These are phyloP conservation scores for grape (Vitis vinifera) DNA, from an alignment of 164 flowering plant genomes.

Conservation along the genomic window ASM3070453v1 NC_081815.1:3042501-3043000, in stretches of 20 bases:
- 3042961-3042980: constrained; percentile 20
- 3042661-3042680: constrained; percentile 97
- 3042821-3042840: no score
- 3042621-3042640: constrained; percentile 93
- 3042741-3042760: not conserved
- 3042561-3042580: no score
- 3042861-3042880: not conserved
- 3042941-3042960: constrained; percentile 3
- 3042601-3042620: constrained; percentile 77
- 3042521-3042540: not conserved
- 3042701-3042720: constrained; percentile 83
- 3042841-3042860: no score
- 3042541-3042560: not conserved
- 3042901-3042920: constrained; percentile 9
- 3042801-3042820: no score
- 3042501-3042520: constrained; percentile 58
- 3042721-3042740: constrained; percentile 44
- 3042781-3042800: no score
- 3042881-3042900: no score
- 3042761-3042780: no score
- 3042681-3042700: constrained; percentile 86
- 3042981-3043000: constrained; percentile 22
- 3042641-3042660: constrained; percentile 92
- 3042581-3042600: not conserved
- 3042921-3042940: constrained; percentile 26